phyloP scores from a whole-genome alignment of 768 basidiomycete species.

The Xerocomellus intermedius region DNA sequence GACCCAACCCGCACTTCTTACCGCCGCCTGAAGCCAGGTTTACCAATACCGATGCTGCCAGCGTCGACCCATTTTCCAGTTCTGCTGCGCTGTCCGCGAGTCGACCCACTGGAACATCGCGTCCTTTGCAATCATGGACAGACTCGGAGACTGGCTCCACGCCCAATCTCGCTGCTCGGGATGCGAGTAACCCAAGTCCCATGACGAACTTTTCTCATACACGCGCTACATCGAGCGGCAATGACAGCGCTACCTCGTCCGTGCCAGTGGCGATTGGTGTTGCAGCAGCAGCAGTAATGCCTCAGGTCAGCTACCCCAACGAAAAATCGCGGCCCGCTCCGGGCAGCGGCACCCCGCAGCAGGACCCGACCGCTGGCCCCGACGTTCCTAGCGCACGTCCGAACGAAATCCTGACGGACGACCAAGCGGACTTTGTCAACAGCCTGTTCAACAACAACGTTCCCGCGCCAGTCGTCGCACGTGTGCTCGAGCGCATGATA shows the following conservation, averaged over 20 bases:
- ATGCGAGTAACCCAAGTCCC: neutral
- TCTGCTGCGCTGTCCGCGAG: neutral
- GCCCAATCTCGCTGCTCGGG: neutral
- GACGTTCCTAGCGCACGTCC: neutral
- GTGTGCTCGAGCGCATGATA: conserved; percentile 29
- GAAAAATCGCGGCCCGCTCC: conserved; percentile 12
- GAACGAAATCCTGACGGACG: conserved; percentile 14
- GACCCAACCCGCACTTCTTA: conserved; percentile 7
- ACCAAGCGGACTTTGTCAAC: conserved; percentile 27
- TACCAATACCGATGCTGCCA: neutral
- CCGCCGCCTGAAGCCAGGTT: conserved; percentile 8
- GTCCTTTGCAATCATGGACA: conserved; percentile 11
- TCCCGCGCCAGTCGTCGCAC: conserved; percentile 25
- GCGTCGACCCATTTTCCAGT: conserved; percentile 7
- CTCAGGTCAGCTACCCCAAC: conserved; percentile 1
- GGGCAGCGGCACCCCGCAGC: neutral
- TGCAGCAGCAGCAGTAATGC: neutral
- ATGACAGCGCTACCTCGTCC: neutral
- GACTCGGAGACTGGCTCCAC: neutral
- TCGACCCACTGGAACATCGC: neutral
- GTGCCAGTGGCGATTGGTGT: neutral
- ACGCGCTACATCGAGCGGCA: conserved; percentile 1
- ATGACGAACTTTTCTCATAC: neutral
- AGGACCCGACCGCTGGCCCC: neutral
- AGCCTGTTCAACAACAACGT: conserved; percentile 27